These are phyloP conservation scores for Cladosporium sp. DNA, from an alignment of 2,329 filamentous ascomycete species.

Conservation along the genomic window DNA sequence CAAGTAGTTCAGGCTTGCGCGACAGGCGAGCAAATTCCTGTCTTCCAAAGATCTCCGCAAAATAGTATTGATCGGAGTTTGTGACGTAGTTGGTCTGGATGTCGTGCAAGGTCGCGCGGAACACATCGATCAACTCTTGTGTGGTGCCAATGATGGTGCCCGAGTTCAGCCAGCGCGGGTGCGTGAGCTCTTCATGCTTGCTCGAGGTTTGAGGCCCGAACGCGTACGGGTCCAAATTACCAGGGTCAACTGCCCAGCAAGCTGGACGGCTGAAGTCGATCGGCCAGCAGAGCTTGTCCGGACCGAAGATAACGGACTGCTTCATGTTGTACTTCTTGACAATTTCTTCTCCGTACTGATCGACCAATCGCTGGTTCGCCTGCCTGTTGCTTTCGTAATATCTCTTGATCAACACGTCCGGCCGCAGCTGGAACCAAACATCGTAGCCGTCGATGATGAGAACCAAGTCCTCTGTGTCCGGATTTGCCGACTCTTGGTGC, in stretches of 20 bases:
- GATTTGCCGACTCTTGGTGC: constrained; percentile 30
- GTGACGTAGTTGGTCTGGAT: constrained; percentile 30
- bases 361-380: constrained; percentile 43
- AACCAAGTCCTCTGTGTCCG: constrained; percentile 54
- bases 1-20: constrained; percentile 29
- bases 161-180: constrained; percentile 47
- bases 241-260: constrained; percentile 29
- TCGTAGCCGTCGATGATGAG: constrained; percentile 60
- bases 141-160: constrained; percentile 41
- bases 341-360: constrained; percentile 33
- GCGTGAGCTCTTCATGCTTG: constrained; percentile 34
- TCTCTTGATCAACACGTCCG: constrained; percentile 56
- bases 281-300: constrained; percentile 33
- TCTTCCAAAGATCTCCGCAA: constrained; percentile 49
- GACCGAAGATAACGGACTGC: constrained; percentile 29
- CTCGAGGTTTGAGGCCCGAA: constrained; percentile 45
- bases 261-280: constrained; percentile 26
- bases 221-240: constrained; percentile 30
- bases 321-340: constrained; percentile 21
- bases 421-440: constrained; percentile 60
- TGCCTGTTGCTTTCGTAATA: constrained; percentile 53
- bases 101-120: constrained; percentile 37
- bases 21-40: constrained; percentile 49
- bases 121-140: constrained; percentile 32
- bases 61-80: constrained; percentile 41